A percentile compares a stretch with the other conserved stretches of the same genome.
Conservation (phyloP, 768 basidiomycete genomes). For the Suillus tomentosus region DNA sequence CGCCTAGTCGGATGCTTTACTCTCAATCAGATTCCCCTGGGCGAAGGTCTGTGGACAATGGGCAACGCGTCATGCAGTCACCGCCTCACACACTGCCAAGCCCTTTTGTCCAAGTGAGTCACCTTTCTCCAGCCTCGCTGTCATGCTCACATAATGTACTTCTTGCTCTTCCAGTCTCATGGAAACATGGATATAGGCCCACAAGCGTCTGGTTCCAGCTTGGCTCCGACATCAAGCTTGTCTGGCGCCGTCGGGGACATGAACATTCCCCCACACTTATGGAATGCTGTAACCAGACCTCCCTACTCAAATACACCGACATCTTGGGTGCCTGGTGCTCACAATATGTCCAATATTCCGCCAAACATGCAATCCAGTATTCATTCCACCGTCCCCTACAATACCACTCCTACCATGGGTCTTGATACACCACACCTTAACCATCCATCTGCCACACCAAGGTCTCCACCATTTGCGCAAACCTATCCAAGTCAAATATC, state of each 20-base stretch:
- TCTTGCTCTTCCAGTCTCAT: constrained; percentile 27
- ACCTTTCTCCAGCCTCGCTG: constrained; percentile 13
- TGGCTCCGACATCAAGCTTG: constrained; percentile 49
- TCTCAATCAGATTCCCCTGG: constrained; percentile 35
- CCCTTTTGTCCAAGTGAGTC: constrained; percentile 40
- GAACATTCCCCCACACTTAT: constrained; percentile 38
- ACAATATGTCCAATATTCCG: neutral
- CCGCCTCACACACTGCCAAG: constrained; percentile 32
- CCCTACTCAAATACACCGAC: constrained; percentile 19
- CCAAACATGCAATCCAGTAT: constrained; percentile 28
- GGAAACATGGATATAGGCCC: constrained; percentile 25
- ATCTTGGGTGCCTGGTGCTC: constrained; percentile 13
- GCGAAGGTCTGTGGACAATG: constrained; percentile 43
- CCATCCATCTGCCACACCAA: constrained; percentile 22
- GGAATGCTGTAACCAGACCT: constrained; percentile 27
- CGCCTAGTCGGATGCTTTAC: constrained; percentile 31
- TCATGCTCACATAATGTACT: constrained; percentile 16
- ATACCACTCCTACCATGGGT: constrained; percentile 23
- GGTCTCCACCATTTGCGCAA: constrained; percentile 12
- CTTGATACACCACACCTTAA: constrained; percentile 22
- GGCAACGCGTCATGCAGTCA: constrained; percentile 34
- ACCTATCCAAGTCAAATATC: constrained; percentile 12
- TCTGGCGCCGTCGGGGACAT: constrained; percentile 66
- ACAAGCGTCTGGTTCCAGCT: constrained; percentile 43
- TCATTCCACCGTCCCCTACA: constrained; percentile 26